Conservation (phyloP, 768 basidiomycete genomes). For the Rhizopogon salebrosus region DNA sequence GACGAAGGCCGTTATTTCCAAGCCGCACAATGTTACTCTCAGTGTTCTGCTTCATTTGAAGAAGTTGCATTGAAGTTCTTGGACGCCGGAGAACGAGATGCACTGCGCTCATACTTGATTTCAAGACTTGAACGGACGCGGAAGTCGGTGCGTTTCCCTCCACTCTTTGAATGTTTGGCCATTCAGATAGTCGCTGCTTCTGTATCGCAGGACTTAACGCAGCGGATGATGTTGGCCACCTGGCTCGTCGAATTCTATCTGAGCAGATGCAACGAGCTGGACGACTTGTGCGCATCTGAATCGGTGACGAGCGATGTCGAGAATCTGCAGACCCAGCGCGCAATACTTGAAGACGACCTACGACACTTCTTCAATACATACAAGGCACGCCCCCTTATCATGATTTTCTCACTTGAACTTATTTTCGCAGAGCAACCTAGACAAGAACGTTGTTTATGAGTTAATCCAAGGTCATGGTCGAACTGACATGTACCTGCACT, state of each 20-base stretch:
- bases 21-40: constrained; percentile 89
- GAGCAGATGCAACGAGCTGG: constrained; percentile 92
- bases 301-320: constrained; percentile 76
- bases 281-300: constrained; percentile 90
- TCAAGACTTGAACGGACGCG: constrained; percentile 81
- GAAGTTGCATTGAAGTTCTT: constrained; percentile 88
- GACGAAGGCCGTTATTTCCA: constrained; percentile 78
- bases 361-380: constrained; percentile 92
- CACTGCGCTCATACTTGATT: constrained; percentile 84
- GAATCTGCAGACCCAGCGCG: constrained; percentile 74
- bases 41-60: constrained; percentile 84
- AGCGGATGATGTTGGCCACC: constrained; percentile 95
- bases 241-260: constrained; percentile 98
- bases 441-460: constrained; percentile 83
- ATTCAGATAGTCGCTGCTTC: neutral
- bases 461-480: constrained; percentile 91
- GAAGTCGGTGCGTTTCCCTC: constrained; percentile 58
- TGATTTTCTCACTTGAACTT: neutral
- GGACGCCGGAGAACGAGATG: constrained; percentile 86
- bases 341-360: constrained; percentile 88
- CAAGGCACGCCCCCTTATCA: constrained; percentile 48
- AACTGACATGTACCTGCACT: constrained; percentile 89
- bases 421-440: constrained; percentile 66
- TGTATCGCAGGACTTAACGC: constrained; percentile 70
- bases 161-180: neutral